These are phyloP conservation scores for Aspergillus transmontanensis DNA, from an alignment of 2,329 filamentous ascomycete species.

Conservation along the genomic window DNA sequence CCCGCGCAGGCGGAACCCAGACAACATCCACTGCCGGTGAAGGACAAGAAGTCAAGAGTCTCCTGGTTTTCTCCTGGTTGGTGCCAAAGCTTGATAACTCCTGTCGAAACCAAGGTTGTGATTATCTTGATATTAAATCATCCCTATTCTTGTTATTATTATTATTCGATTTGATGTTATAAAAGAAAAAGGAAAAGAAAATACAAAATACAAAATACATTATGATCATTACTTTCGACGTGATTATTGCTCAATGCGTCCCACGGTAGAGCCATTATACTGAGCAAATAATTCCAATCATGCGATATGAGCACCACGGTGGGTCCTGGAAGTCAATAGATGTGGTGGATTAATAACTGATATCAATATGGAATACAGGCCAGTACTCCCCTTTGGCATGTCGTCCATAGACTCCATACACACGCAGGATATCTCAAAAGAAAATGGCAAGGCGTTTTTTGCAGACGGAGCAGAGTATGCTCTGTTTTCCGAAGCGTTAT, in stretches of 20 bases:
- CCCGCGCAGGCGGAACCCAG: constrained; percentile 33
- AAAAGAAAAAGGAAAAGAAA: not conserved
- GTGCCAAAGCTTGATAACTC: not conserved
- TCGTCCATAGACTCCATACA: not conserved
- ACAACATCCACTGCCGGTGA: constrained; percentile 27
- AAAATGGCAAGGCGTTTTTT: not conserved
- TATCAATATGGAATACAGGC: constrained; percentile 7
- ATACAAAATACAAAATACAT: not conserved
- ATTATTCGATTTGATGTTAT: not conserved
- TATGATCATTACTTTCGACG: not conserved
- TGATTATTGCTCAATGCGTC: not conserved
- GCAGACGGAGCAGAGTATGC: not conserved
- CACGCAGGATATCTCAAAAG: not conserved
- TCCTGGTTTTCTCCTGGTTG: not conserved
- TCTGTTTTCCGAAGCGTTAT: not conserved
- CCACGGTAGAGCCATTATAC: not conserved
- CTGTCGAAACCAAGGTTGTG: not conserved
- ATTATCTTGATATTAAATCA: not conserved
- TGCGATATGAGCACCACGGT: constrained; percentile 2
- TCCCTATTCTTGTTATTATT: not conserved
- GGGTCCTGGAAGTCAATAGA: constrained; percentile 11
- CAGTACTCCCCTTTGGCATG: not conserved
- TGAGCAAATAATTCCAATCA: not conserved
- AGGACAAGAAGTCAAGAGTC: constrained; percentile 11
- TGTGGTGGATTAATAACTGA: constrained; percentile 3